Conservation (phyloP, 192 early-diverging fungal species). For the Paraglomus occultum region DNA sequence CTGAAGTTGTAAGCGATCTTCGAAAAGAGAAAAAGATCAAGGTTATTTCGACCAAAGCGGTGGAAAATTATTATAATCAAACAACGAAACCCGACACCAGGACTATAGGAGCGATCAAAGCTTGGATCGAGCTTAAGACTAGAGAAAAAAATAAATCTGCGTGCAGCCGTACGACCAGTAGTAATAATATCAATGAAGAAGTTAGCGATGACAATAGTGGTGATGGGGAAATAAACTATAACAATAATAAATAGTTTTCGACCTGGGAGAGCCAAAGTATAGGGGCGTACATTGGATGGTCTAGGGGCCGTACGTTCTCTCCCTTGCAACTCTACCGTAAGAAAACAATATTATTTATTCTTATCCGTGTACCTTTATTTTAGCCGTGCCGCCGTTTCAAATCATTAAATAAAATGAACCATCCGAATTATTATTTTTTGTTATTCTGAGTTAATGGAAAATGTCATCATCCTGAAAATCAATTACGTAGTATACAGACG, state of each 20-base stretch:
- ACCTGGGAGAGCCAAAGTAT: constrained; percentile 19
- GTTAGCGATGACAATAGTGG: constrained; percentile 20
- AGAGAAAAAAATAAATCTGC: constrained; percentile 18
- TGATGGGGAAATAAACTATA: constrained; percentile 16
- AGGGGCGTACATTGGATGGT: not conserved
- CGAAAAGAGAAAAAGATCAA: too few species aligned
- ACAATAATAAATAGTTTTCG: constrained; percentile 17
- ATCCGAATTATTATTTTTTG: too few species aligned
- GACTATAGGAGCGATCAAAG: too few species aligned
- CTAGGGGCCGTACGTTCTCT: constrained; percentile 21
- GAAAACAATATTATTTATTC: not conserved
- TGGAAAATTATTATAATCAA: too few species aligned
- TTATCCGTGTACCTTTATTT: not conserved
- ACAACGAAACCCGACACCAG: too few species aligned
- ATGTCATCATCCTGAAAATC: too few species aligned
- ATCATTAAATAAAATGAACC: not conserved
- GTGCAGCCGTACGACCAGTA: too few species aligned
- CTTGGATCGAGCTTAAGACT: constrained; percentile 16
- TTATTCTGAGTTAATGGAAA: too few species aligned
- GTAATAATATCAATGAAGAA: constrained; percentile 17
- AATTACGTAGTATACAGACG: constrained; percentile 4
- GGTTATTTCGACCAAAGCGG: too few species aligned
- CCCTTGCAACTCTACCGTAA: too few species aligned
- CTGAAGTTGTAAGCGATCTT: too few species aligned
- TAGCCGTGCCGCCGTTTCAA: not conserved